These are phyloP conservation scores for Eucalyptus grandis DNA, from an alignment of 345 rosid genomes.

Conservation along the genomic window DNA sequence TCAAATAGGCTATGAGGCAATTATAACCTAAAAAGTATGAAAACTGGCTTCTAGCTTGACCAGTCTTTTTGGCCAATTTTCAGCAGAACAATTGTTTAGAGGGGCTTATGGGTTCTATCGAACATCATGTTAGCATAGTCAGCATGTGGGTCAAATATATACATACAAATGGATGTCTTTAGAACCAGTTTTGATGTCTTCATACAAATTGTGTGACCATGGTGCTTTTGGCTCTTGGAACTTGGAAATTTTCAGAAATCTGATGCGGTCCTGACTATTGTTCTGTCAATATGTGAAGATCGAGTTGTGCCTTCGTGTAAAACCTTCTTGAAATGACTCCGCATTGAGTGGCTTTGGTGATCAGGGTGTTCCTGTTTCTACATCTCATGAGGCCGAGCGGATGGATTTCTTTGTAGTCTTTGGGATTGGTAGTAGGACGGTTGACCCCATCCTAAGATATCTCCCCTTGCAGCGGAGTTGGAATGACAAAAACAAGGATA, in stretches of 20 bases:
- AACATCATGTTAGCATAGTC: too few relatives aligned
- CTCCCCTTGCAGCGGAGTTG: too few relatives aligned
- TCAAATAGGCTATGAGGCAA: background rate
- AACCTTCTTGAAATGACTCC: background rate
- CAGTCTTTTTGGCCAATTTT: background rate
- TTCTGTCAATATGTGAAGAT: background rate
- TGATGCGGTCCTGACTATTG: background rate
- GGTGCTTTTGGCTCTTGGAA: background rate
- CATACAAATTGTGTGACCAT: too few relatives aligned
- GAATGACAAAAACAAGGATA: too few relatives aligned
- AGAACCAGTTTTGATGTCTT: too few relatives aligned
- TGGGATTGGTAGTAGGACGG: too few relatives aligned
- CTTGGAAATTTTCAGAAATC: background rate
- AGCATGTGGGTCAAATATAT: too few relatives aligned
- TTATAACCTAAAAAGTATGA: background rate
- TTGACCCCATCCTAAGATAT: too few relatives aligned
- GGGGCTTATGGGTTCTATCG: background rate
- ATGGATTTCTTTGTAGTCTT: too few relatives aligned
- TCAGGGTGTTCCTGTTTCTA: background rate
- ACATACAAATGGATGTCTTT: too few relatives aligned
- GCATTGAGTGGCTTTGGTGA: background rate
- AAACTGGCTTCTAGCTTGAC: background rate
- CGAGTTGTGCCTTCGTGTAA: background rate
- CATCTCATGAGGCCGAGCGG: background rate
- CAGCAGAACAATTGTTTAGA: background rate